Conservation (phyloP, 148 eudicot species). For the Chenopodium album region DNA sequence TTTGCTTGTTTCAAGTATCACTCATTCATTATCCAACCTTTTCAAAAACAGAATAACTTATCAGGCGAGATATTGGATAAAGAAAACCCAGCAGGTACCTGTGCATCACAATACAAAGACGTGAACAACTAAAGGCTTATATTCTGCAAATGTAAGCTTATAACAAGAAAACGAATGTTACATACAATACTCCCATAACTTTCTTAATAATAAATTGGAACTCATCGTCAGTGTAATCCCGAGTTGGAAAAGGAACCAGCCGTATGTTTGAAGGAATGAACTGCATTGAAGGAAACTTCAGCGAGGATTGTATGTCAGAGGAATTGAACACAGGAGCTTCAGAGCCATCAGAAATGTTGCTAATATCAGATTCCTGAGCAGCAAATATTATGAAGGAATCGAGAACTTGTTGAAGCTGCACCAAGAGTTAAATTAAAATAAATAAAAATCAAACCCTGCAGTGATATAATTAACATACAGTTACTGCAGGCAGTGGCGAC, state of each 20-base stretch:
- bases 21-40: conserved; percentile 55
- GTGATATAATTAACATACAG: background rate
- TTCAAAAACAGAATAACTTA: conserved; percentile 87
- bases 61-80: conserved; percentile 91
- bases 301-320: conserved; percentile 24
- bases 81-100: conserved; percentile 98
- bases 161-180: conserved; percentile 12
- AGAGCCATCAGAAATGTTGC: conserved; percentile 31
- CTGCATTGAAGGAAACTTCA: conserved; percentile 54
- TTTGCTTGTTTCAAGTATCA: background rate
- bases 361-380: conserved; percentile 48
- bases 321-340: conserved; percentile 30
- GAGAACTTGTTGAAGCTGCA: conserved; percentile 94
- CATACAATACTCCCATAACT: conserved; percentile 99
- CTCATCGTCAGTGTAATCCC: conserved; percentile 97
- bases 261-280: conserved; percentile 82
- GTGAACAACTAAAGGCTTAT: background rate
- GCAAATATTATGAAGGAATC: conserved; percentile 87
- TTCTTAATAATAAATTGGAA: conserved; percentile 89
- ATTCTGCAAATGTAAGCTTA: background rate
- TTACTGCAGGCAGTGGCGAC: background rate
- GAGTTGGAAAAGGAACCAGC: conserved; percentile 92
- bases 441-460: conserved; percentile 7
- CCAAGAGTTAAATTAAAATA: conserved; percentile 19
- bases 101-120: conserved; percentile 26